Base-by-base conservation (phyloP, 371 early-diverging fungal genomes). In the Dichotomocladium elegans region DNA sequence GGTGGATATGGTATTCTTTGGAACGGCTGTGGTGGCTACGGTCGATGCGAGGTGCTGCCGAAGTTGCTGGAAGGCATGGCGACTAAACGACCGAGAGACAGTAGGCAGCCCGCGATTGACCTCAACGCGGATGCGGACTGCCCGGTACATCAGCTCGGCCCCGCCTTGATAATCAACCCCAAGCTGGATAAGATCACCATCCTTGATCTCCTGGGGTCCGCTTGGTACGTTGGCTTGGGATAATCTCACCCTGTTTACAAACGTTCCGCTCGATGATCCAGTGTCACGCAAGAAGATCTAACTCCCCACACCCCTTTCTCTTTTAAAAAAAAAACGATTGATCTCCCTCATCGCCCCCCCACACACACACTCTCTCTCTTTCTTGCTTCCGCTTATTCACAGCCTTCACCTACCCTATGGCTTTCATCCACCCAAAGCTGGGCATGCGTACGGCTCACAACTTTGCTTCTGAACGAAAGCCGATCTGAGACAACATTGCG, bases 121-220 rank as follows among this genome's bases (percentile, higher is more conserved):
- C 70, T 91, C 91, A 45, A 92, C 70, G 53, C 90, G 70, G 66
- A 92, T 92, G 64, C 85, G 87, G 11, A 92, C 92, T 53, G 91
- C 90, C 61, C 85, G 76, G 61, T 82, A 88, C 53, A 86, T 83
- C 45, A 85, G 79, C 68, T 91, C 86, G 17, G 77, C 57, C n/a
- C 92, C 90, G 29, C 92, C 94, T 68, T 90, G 90, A 68, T 90
- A 94, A 66, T 94, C 95, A 8, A 93, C 84, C 15, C 95, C 95
- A 52, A 94, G 77, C 68, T 92, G 91, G 35, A 94, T 66, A n/a
- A 90, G 58, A 60, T 94, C 94, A 15, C 90, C 91, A 68, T 93
- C 89, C 25, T 86, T 79, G 22, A 94, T 51, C 34, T 83, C 81
- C 34, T 85, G 84, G 12, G 92, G 87, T 46, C 74, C 51, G 57